phyloP scores from a whole-genome alignment of 2,329 filamentous ascomycete species.

The Emericellopsis cladophorae region DNA sequence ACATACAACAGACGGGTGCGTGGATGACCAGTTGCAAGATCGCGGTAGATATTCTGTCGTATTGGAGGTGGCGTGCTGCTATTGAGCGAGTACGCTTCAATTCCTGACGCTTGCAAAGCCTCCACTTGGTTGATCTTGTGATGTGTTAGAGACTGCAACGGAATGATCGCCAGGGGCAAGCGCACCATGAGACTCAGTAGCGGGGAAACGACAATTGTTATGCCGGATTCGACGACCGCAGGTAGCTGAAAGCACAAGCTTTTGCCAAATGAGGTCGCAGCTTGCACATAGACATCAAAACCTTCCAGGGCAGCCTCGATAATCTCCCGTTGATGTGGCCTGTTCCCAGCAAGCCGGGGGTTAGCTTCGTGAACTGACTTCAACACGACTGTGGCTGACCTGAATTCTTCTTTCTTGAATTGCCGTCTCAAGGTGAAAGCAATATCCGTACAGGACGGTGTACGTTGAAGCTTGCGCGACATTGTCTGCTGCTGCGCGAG shows the following conservation, averaged over 20 bases:
- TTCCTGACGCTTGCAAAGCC: conserved; percentile 58
- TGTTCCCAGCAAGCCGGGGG: conserved; percentile 15
- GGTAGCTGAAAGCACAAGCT: conserved; percentile 88
- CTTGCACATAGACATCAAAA: conserved; percentile 87
- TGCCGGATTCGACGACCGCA: conserved; percentile 75
- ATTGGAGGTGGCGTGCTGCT: conserved; percentile 59
- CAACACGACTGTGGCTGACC: conserved; percentile 30
- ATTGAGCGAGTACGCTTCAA: conserved; percentile 78
- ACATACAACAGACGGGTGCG: conserved; percentile 77
- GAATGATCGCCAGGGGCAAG: background rate
- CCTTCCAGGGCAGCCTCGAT: conserved; percentile 70
- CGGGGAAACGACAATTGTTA: conserved; percentile 84
- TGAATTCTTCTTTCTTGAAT: conserved; percentile 62
- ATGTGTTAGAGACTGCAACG: conserved; percentile 1
- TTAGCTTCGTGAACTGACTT: background rate
- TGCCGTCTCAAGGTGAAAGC: conserved; percentile 63
- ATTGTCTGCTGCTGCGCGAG: background rate
- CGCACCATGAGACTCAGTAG: conserved; percentile 76
- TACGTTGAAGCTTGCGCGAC: conserved; percentile 26
- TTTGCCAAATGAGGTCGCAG: conserved; percentile 83
- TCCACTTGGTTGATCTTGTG: conserved; percentile 80
- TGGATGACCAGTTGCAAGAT: conserved; percentile 81
- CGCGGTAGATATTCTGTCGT: conserved; percentile 57
- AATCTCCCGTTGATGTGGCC: conserved; percentile 77
- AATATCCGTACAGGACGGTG: conserved; percentile 46